phyloP scores from a whole-genome alignment of 306 rosid species.

The Oxytropis ochrocephala region DNA sequence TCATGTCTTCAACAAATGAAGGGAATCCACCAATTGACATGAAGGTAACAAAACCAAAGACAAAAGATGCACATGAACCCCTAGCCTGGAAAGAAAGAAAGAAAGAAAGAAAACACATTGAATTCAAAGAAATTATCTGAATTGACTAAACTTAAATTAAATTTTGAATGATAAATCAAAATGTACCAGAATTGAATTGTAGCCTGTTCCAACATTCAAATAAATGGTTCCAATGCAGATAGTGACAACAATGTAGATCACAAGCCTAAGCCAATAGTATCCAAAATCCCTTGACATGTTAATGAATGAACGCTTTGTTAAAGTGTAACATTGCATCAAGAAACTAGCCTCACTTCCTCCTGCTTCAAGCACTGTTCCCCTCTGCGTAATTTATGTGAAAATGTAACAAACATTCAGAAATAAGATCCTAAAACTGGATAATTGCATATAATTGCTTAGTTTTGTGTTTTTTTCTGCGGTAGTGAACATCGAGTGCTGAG shows the following conservation, averaged over 20 bases:
- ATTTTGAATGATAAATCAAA: not conserved
- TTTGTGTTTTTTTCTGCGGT: not conserved
- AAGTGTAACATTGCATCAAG: constrained; percentile 62
- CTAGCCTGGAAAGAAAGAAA: constrained; percentile 55
- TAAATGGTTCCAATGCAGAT: constrained; percentile 88
- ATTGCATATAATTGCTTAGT: not conserved
- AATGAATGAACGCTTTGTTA: constrained; percentile 80
- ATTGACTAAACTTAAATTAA: not conserved
- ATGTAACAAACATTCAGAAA: not conserved
- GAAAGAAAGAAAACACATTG: not conserved
- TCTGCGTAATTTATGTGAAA: constrained; percentile 42
- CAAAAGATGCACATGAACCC: constrained; percentile 97
- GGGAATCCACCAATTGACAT: constrained; percentile 99
- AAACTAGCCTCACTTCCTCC: constrained; percentile 99
- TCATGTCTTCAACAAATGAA: constrained; percentile 98
- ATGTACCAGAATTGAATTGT: constrained; percentile 82
- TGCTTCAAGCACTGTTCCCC: constrained; percentile 79
- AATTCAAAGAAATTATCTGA: not conserved
- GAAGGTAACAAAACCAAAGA: constrained; percentile 91
- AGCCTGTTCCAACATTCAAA: constrained; percentile 75
- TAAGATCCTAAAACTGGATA: not conserved
- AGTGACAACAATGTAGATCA: constrained; percentile 84
- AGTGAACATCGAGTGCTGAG: no score
- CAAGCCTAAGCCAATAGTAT: constrained; percentile 97
- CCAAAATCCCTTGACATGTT: constrained; percentile 99